Conservation (phyloP, 164 flowering plant species). For the Buxus sempervirens region DNA sequence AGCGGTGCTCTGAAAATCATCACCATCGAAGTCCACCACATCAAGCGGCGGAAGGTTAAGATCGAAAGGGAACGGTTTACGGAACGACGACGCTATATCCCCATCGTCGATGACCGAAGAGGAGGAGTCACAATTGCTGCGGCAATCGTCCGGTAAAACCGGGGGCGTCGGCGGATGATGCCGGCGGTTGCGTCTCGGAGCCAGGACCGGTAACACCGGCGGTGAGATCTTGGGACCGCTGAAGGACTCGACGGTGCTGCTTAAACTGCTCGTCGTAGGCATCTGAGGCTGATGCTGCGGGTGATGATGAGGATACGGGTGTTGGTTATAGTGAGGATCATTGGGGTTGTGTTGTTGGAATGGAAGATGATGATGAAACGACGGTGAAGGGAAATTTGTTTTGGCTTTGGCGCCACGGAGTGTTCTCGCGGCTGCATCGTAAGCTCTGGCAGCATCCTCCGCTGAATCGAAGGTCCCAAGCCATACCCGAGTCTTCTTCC, state of each 20-base stretch:
- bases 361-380: neutral
- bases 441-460: slow-evolving; percentile 75
- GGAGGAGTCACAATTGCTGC: slow-evolving; percentile 85
- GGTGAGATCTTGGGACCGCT: slow-evolving; percentile 49
- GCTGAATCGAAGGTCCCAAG: slow-evolving; percentile 83
- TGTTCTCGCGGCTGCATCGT: slow-evolving; percentile 65
- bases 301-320: slow-evolving; percentile 1
- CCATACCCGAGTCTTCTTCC: slow-evolving; percentile 80
- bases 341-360: slow-evolving; percentile 5
- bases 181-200: neutral
- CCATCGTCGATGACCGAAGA: slow-evolving; percentile 64
- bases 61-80: slow-evolving; percentile 50
- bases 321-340: neutral
- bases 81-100: slow-evolving; percentile 33
- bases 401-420: slow-evolving; percentile 80
- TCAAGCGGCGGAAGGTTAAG: slow-evolving; percentile 35
- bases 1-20: slow-evolving; percentile 44
- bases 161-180: slow-evolving; percentile 39
- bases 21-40: slow-evolving; percentile 26
- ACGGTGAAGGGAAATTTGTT: slow-evolving; percentile 49
- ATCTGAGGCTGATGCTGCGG: slow-evolving; percentile 37
- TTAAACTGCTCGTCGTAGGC: slow-evolving; percentile 63
- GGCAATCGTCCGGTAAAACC: slow-evolving; percentile 55
- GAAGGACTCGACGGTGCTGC: slow-evolving; percentile 84
- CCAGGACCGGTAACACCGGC: slow-evolving; percentile 1